Base-by-base conservation (phyloP, 768 basidiomycete species). In the Auricularia cornea region DNA sequence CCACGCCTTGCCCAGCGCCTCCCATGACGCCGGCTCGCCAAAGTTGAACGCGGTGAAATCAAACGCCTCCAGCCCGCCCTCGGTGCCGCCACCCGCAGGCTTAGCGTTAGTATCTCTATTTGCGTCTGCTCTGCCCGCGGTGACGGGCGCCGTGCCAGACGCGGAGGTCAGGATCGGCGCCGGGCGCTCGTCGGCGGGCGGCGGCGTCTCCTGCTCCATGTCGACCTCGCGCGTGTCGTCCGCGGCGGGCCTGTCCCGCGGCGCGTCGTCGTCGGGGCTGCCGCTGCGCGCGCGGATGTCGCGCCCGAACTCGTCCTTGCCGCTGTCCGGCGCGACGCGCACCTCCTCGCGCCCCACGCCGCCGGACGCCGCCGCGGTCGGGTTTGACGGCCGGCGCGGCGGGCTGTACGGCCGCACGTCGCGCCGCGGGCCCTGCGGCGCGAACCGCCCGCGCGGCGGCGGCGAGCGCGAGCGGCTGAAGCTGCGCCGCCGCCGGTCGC, bases 221-320 rank as follows among this genome's bases (percentile, higher is more conserved):
- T 61, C 33, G 26, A 51, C 40, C 31, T 44, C 38, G 11, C 18
- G 14, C 35, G 26, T 26, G 16, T 26, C 23, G 30, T 57, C 54
- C 18, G 54, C 54, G 5, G 54, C 28, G 26, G 54, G 11, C 54
- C 0, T 57, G n/a, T n/a, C n/a, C n/a, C n/a, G n/a, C n/a, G n/a
- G n/a, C 2, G 30, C 28, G 26, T 11, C 8, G 4, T 16, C 12
- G 16, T 57, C 28, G 54, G 54, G 54, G 8, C 26, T 57, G 4
- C 11, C 23, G 20, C 88, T 85, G 48, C 76, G 74, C 38, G 82
- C 76, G 68, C 90, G 81, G 70, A 91, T 80, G 72, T 92, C 90
- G 69, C 91, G 86, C 68, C 91, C 90, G 74, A 93, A 93, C 74
- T 93, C 90, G 81, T 93, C 90, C 74, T 85, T 90, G 63, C 77